Evolutionary conservation across 352 stramenopile genomes (phyloP), one percentile per base, ranked within the genome.

Genomic region (Globisporangium heterothallicum): DNA sequence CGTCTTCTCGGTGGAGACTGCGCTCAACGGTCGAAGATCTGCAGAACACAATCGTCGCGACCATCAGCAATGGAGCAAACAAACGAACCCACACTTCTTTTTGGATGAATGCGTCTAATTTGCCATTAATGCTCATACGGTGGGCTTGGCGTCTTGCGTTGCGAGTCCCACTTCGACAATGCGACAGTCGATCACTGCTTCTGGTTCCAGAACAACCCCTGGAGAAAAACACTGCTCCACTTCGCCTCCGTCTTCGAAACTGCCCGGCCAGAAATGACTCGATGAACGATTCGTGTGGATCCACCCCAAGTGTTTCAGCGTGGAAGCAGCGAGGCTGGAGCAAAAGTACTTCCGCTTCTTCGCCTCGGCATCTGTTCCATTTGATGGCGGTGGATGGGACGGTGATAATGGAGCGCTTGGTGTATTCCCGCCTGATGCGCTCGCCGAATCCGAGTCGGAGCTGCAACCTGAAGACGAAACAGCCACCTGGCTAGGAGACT

Each of bases 291-390:
- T 84, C 1, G 78, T 89, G 6, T 84, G 43, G 27, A 94, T 56
- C 83, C 83, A 94, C 0, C 80, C 80, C 6, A 94, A 26, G 14
- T 92, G 68, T 52, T 90, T 91, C 43, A 88, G 74, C 10, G 80
- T 74, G n/a, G 80, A 77, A 5, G 83, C 83, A 12, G 78, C 83
- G 9, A 94, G 66, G 32, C 80, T 89, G 13, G 83, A 94, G 49
- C 83, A 94, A 67, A 94, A 92, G 49, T 91, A 94, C 61, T 92
- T 92, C 36, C 73, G 76, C 55, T 85, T 83, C 22, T 48, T 53
- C 21, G 38, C 12, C 16, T 30, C 6, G 4, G 21, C 29, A 10
- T 29, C 18, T 44, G 25, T 63, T 34, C 10, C 46, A 49, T 38
- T 60, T 48, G n/a, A 25, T 25, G 19, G 27, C 14, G 19, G 48